phyloP scores from a whole-genome alignment of 2,329 filamentous ascomycete species.

The Byssoonygena ceratinophila region DNA sequence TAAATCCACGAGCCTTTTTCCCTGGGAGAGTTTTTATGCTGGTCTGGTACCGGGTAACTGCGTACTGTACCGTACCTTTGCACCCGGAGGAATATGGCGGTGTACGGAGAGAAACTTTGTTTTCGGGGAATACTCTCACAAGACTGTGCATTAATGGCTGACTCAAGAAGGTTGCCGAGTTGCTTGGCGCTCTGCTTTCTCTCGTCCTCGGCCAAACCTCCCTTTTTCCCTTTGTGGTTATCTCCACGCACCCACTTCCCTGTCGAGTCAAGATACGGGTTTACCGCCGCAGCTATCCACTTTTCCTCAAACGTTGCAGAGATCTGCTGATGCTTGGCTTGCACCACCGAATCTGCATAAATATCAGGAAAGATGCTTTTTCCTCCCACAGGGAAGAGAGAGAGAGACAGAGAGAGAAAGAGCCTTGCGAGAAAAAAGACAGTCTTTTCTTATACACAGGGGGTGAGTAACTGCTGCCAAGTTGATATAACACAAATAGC shows the following conservation, averaged over 20 bases:
- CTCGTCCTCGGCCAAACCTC: background rate
- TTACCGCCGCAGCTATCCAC: conserved; percentile 7
- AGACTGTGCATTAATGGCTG: background rate
- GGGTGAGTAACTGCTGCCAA: background rate
- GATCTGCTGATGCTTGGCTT: conserved; percentile 6
- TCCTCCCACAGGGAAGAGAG: background rate
- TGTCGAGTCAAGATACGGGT: background rate
- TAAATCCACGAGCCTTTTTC: too few species aligned
- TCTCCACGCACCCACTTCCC: background rate
- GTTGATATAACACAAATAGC: too few species aligned
- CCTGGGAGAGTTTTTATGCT: background rate
- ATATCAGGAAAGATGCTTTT: background rate
- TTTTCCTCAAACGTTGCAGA: conserved; percentile 4
- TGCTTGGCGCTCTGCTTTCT: background rate
- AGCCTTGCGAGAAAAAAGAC: background rate
- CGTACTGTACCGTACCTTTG: too few species aligned
- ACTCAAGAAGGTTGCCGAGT: background rate
- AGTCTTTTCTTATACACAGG: background rate
- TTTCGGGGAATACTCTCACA: background rate
- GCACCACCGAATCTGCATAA: background rate
- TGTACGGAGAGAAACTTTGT: background rate
- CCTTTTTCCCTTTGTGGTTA: background rate
- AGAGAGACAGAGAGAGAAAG: background rate
- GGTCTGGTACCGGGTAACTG: too few species aligned
- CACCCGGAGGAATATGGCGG: background rate